Conservation (phyloP, 163 green algal genomes). For the Scenedesmus sp. region DNA sequence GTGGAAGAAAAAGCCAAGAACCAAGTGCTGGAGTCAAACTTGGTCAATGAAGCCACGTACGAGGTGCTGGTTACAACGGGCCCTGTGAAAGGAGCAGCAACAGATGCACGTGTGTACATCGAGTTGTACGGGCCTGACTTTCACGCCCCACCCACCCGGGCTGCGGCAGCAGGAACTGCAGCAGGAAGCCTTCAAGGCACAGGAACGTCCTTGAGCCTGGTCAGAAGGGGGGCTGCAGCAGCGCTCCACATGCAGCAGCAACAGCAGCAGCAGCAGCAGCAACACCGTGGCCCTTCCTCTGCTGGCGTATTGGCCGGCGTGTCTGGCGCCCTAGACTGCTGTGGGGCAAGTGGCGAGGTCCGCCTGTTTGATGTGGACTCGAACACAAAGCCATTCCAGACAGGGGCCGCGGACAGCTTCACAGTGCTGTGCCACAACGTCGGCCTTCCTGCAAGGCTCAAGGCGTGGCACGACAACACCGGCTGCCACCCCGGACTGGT, state of each 20-base stretch:
- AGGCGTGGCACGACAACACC: constrained; percentile 81
- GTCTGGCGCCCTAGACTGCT: constrained; percentile 39
- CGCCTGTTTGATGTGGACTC: constrained; percentile 66
- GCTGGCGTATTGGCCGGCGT: neutral
- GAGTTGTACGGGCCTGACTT: constrained; percentile 65
- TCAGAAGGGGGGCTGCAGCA: neutral
- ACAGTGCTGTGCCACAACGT: constrained; percentile 60
- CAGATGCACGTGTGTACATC: constrained; percentile 73
- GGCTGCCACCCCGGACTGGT: constrained; percentile 77
- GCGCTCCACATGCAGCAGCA: neutral
- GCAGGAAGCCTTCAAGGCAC: neutral
- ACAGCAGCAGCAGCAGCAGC: constrained; percentile 16
- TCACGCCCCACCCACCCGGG: neutral
- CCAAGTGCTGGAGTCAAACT: constrained; percentile 60
- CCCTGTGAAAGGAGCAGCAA: constrained; percentile 73
- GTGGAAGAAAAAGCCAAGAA: constrained; percentile 72
- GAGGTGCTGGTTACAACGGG: constrained; percentile 72
- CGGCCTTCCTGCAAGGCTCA: constrained; percentile 65
- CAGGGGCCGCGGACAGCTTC: constrained; percentile 67
- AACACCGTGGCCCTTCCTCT: neutral
- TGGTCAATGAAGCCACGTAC: constrained; percentile 59
- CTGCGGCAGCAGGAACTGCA: neutral
- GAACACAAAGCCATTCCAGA: constrained; percentile 58
- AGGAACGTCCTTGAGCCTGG: neutral
- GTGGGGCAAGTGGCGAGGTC: constrained; percentile 60